These are phyloP conservation scores for Venturia aucupariae DNA, from an alignment of 2,329 filamentous ascomycete genomes.

Conservation along the genomic window DNA sequence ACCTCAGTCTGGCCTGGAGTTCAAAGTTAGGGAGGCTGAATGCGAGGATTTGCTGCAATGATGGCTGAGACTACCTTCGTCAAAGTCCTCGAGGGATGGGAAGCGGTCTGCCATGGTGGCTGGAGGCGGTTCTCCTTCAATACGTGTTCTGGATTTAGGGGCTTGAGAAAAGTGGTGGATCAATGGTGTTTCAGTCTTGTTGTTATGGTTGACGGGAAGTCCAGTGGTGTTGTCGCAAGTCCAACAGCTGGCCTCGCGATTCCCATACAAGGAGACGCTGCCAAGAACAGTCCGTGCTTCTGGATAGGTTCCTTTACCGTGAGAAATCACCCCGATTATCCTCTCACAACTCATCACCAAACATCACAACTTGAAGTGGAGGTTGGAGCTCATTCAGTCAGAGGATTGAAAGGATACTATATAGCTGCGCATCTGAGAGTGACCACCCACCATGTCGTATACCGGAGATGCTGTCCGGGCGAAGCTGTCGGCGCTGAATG, in stretches of 20 bases:
- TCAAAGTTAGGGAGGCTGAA: background rate
- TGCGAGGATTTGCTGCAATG: background rate
- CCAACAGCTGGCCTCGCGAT: background rate
- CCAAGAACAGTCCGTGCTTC: background rate
- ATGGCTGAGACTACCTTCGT: slow-evolving; percentile 35
- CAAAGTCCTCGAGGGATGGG: slow-evolving; percentile 44
- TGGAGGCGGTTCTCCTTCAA: slow-evolving; percentile 6
- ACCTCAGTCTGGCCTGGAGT: slow-evolving; percentile 56
- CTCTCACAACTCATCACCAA: background rate
- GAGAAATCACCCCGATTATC: too few relatives aligned
- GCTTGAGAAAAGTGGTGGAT: background rate
- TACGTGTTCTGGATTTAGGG: background rate
- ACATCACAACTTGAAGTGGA: background rate
- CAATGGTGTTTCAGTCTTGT: background rate
- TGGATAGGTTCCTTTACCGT: background rate
- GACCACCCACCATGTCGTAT: slow-evolving; percentile 18
- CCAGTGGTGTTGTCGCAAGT: background rate
- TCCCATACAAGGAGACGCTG: background rate
- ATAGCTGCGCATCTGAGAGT: slow-evolving; percentile 6
- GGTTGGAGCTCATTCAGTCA: background rate
- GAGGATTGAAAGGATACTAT: background rate
- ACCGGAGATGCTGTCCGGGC: slow-evolving; percentile 91
- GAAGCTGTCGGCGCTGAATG: slow-evolving; percentile 90
- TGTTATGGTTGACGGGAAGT: background rate
- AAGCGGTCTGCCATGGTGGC: slow-evolving; percentile 42